Evolutionary conservation across 768 basidiomycete genomes (phyloP).

Genomic region (Tricholomella constricta): DNA sequence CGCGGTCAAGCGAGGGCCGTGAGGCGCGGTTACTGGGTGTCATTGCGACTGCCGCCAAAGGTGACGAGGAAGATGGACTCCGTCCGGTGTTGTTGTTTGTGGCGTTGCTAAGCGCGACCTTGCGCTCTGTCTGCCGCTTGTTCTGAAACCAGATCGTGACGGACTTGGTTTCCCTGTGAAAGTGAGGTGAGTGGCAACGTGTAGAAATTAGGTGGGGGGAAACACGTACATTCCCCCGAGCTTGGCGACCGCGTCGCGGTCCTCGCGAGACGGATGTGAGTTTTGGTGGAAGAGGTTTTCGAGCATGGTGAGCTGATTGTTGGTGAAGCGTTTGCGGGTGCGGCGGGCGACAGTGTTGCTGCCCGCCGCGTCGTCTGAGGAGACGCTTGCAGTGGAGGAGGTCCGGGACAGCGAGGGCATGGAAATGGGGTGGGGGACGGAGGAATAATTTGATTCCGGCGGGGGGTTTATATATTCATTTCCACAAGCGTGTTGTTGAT

Average conservation of each 20-base stretch:
- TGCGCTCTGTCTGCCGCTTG: conserved; percentile 71
- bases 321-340: conserved; percentile 72
- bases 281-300: conserved; percentile 73
- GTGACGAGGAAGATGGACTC: conserved; percentile 24
- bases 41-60: conserved; percentile 25
- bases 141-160: conserved; percentile 88
- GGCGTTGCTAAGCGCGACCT: conserved; percentile 47
- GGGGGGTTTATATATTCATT: conserved; percentile 21
- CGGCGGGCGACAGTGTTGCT: conserved; percentile 43
- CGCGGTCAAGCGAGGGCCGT: conserved; percentile 57
- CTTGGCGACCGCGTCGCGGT: conserved; percentile 64
- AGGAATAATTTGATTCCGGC: conserved; percentile 14
- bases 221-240: conserved; percentile 63
- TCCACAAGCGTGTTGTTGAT: conserved; percentile 21
- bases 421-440: conserved; percentile 14
- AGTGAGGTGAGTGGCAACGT: conserved; percentile 10
- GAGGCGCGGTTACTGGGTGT: conserved; percentile 28
- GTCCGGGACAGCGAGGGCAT: conserved; percentile 41
- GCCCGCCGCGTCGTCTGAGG: conserved; percentile 46
- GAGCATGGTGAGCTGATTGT: conserved; percentile 67
- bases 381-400: conserved; percentile 57
- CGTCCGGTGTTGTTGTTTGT: conserved; percentile 21
- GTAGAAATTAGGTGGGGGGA: neutral
- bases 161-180: conserved; percentile 60
- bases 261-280: conserved; percentile 74